Evolutionary conservation across 2,329 filamentous ascomycete species (phyloP).

Genomic region (Massarina eburnea): DNA sequence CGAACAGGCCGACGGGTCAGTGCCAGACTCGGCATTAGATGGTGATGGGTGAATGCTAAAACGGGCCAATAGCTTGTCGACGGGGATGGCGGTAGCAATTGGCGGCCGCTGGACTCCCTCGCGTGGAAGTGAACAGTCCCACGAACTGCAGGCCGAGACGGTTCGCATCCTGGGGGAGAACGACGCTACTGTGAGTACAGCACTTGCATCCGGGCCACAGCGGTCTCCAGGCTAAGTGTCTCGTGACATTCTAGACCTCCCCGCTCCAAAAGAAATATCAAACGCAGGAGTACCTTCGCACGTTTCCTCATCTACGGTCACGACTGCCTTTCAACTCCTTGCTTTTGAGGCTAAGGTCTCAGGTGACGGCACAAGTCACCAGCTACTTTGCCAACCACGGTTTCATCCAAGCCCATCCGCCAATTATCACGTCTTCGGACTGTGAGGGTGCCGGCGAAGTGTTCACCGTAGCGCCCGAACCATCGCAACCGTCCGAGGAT

Average conservation of each 20-base stretch:
- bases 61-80: conserved; percentile 64
- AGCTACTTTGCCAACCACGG: conserved; percentile 71
- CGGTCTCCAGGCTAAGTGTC: conserved; percentile 17
- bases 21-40: conserved; percentile 15
- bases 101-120: conserved; percentile 76
- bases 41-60: conserved; percentile 1
- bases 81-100: conserved; percentile 77
- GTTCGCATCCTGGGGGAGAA: conserved; percentile 74
- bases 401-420: conserved; percentile 85
- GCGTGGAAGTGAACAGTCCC: conserved; percentile 67
- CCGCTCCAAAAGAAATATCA: conserved; percentile 98
- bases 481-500: conserved; percentile 24
- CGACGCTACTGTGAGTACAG: conserved; percentile 69
- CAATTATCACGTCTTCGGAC: conserved; percentile 93
- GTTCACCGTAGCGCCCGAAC: conserved; percentile 63
- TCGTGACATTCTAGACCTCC: conserved; percentile 63
- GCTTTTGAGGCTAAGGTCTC: conserved; percentile 79
- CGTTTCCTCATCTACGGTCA: conserved; percentile 81
- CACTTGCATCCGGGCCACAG: conserved; percentile 1
- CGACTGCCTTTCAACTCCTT: conserved; percentile 80
- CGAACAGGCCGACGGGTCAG: conserved; percentile 71
- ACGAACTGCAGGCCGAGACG: conserved; percentile 76
- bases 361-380: conserved; percentile 71
- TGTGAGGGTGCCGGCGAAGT: conserved; percentile 97
- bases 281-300: conserved; percentile 82